phyloP scores from a whole-genome alignment of 2,329 filamentous ascomycete genomes.

The Cadophora sp. region DNA sequence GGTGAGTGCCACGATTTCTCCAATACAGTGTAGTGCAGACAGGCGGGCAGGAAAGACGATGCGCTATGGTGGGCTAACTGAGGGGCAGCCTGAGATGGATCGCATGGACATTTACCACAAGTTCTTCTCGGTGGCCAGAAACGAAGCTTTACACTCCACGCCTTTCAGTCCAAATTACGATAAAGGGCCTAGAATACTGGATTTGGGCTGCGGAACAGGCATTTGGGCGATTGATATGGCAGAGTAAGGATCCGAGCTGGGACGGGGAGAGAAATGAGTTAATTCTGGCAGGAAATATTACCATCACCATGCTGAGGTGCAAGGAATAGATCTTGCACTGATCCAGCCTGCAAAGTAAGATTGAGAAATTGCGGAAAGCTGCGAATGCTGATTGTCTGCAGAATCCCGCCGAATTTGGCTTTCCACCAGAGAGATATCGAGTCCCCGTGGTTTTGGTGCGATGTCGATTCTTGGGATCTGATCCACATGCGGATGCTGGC shows the following conservation, averaged over 20 bases:
- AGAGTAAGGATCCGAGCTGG: constrained; percentile 59
- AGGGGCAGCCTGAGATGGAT: constrained; percentile 69
- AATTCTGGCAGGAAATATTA: constrained; percentile 54
- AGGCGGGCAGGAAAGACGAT: not conserved
- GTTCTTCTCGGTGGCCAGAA: constrained; percentile 71
- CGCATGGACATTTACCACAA: constrained; percentile 85
- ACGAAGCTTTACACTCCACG: constrained; percentile 52
- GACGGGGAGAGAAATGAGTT: not conserved
- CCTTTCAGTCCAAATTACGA: constrained; percentile 42
- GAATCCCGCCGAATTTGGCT: constrained; percentile 72
- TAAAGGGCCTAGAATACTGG: constrained; percentile 55
- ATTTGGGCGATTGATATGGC: constrained; percentile 92
- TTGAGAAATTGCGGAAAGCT: not conserved
- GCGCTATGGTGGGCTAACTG: constrained; percentile 20
- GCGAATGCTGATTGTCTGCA: constrained; percentile 44
- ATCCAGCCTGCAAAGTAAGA: constrained; percentile 64
- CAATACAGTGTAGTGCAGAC: not conserved
- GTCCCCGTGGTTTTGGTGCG: constrained; percentile 65
- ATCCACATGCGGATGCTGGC: constrained; percentile 82
- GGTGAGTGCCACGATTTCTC: constrained; percentile 50
- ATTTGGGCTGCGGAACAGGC: constrained; percentile 85
- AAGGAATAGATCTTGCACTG: constrained; percentile 65
- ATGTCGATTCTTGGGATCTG: constrained; percentile 62
- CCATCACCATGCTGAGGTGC: constrained; percentile 57
- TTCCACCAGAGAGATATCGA: constrained; percentile 82